Evolutionary conservation across 2,329 filamentous ascomycete genomes (phyloP).

Genomic region (Escovopsis sp.): DNA sequence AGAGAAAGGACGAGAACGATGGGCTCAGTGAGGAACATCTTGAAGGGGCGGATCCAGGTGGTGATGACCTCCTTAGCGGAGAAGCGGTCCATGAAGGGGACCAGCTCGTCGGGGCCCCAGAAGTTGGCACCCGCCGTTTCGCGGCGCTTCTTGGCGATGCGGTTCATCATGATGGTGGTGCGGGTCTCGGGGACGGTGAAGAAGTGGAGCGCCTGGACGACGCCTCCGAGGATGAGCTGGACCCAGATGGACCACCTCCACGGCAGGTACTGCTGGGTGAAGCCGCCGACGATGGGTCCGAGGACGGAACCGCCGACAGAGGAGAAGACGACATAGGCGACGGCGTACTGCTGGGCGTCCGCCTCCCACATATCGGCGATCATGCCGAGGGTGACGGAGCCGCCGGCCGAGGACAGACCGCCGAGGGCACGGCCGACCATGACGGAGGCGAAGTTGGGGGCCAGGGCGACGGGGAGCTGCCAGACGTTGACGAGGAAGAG

Average conservation of each 20-base stretch:
- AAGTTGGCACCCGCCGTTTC: constrained; percentile 43
- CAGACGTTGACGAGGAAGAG: constrained; percentile 65
- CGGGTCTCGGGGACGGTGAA: constrained; percentile 64
- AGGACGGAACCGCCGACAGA: constrained; percentile 65
- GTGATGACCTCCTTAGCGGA: constrained; percentile 37
- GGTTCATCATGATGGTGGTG: constrained; percentile 61
- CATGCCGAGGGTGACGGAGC: constrained; percentile 61
- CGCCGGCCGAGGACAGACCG: constrained; percentile 55
- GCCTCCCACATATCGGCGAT: constrained; percentile 60
- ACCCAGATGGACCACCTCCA: constrained; percentile 76
- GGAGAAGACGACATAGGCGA: constrained; percentile 63
- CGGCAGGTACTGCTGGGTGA: constrained; percentile 47
- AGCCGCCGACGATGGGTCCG: constrained; percentile 65
- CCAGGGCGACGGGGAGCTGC: constrained; percentile 56
- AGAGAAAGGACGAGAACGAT: constrained; percentile 57
- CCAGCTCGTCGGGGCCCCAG: constrained; percentile 59
- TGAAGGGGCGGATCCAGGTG: constrained; percentile 50
- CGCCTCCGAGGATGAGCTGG: constrained; percentile 61
- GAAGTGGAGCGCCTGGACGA: constrained; percentile 52
- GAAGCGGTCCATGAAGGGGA: constrained; percentile 43
- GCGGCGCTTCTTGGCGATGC: constrained; percentile 60
- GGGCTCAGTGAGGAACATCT: constrained; percentile 59
- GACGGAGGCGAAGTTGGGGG: constrained; percentile 56
- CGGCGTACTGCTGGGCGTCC: constrained; percentile 58
- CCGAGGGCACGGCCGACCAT: constrained; percentile 57